phyloP scores from a whole-genome alignment of 805 yeast species.

The Lipomyces mesembrius region DNA sequence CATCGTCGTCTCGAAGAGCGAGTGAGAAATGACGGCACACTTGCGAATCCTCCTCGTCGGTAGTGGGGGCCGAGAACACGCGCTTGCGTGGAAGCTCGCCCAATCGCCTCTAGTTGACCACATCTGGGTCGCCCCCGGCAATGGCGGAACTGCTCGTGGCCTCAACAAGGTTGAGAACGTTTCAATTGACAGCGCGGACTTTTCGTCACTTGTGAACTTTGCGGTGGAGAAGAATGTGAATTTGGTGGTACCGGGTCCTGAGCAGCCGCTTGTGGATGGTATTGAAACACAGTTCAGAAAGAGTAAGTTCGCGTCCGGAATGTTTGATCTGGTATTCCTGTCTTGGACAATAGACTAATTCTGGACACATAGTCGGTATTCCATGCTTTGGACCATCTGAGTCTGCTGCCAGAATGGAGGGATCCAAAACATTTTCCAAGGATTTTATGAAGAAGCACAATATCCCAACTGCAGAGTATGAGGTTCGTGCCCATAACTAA shows the following conservation, averaged over 20 bases:
- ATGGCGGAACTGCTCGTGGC: constrained; percentile 80
- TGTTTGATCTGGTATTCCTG: neutral
- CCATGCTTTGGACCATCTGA: constrained; percentile 97
- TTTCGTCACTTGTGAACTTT: constrained; percentile 69
- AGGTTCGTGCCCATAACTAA: constrained; percentile 37
- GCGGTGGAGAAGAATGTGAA: constrained; percentile 68
- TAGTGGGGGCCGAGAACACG: constrained; percentile 99
- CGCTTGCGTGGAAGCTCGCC: constrained; percentile 86
- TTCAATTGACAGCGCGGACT: constrained; percentile 71
- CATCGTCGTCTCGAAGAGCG: neutral
- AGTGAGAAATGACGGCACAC: neutral
- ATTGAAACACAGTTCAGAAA: constrained; percentile 70
- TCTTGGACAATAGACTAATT: neutral
- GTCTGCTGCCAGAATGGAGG: constrained; percentile 92
- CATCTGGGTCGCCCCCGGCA: constrained; percentile 85
- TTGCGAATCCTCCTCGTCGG: constrained; percentile 74
- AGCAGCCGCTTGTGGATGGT: constrained; percentile 97
- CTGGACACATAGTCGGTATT: constrained; percentile 63
- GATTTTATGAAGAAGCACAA: constrained; percentile 88
- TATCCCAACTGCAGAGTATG: constrained; percentile 93
- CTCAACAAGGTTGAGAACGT: constrained; percentile 68
- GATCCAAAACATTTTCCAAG: constrained; percentile 93
- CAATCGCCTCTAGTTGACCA: constrained; percentile 73
- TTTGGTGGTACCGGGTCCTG: constrained; percentile 97
- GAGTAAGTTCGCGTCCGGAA: constrained; percentile 21